Base-by-base conservation (phyloP, 306 rosid species). In the Casuarina cunninghamiana region DNA sequence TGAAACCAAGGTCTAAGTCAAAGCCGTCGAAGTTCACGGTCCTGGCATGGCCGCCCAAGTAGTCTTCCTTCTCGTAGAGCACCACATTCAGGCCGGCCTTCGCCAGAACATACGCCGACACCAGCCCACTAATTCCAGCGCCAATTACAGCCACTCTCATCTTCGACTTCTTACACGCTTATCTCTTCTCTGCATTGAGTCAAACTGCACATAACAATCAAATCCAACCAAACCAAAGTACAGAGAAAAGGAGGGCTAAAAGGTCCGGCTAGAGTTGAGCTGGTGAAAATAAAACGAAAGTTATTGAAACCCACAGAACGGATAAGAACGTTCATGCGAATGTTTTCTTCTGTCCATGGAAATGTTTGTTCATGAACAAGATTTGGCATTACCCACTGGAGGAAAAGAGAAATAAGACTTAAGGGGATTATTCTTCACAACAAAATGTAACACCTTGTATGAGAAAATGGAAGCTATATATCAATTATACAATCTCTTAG, bases 101-200 rank as follows among this genome's bases (percentile, higher is more conserved):
- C 6, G 85, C 90, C 67, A 93, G 65, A 43, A 76, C 82, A 76
- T 83, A 82, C 0, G 94, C 97, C 32, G 93, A 80, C 53, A 83
- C 89, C 82, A 91, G 70, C 0, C 98, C 98, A 75, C 97, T 90
- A 8, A 93, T 85, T 3, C 98, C 98, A 54, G 54, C 89, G 5
- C 97, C 98, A 19, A 91, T 45, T 80, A 93, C 97, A 11, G 90
- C 97, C 77, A 90, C 86, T 78, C 88, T 93, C 97, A 87, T 91
- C 68, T 78, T 71, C 73, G 21, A 50, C 43, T 54, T 71, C 41
- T 16, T 83, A 1, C 37, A 54, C 16, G 21, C 13, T 57, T 50
- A 15, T 12, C 48, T n/a, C 3, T 75, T 16, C 4, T 26, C 73
- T 17, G 63, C 53, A 42, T n/a, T 9, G 8, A 66, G 4, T 66